Conservation (phyloP, 2,329 filamentous ascomycete genomes). For the Penicillium expansum region DNA sequence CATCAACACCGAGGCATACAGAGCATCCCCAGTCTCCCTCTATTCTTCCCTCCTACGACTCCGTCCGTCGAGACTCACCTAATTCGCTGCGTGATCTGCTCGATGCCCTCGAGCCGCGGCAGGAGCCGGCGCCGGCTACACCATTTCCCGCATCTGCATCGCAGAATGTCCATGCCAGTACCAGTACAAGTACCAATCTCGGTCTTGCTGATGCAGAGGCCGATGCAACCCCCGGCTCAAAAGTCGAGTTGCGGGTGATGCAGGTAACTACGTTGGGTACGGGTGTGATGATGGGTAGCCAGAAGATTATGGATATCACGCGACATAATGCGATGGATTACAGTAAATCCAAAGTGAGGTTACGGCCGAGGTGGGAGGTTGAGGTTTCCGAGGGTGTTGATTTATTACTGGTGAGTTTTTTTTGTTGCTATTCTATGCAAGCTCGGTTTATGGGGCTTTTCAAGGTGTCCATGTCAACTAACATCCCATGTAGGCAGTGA, state of each 20-base stretch:
- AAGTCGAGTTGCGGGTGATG: slow-evolving; percentile 16
- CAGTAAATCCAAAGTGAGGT: slow-evolving; percentile 6
- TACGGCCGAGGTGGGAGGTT: slow-evolving; percentile 22
- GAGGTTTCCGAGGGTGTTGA: slow-evolving; percentile 25
- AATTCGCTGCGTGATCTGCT: slow-evolving; percentile 21
- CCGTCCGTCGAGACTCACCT: slow-evolving; percentile 14
- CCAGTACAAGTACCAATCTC: not conserved
- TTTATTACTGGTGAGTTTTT: slow-evolving; percentile 21
- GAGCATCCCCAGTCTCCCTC: not conserved
- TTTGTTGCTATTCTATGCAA: not conserved
- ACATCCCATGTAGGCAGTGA: slow-evolving; percentile 14
- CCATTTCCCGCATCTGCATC: slow-evolving; percentile 3
- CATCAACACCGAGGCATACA: not conserved
- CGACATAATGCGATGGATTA: slow-evolving; percentile 15
- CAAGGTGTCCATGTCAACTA: not conserved
- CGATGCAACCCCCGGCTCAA: not conserved
- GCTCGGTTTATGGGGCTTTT: not conserved
- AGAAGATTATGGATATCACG: slow-evolving; percentile 19
- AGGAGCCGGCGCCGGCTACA: slow-evolving; percentile 19
- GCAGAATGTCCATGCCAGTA: not conserved
- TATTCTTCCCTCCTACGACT: slow-evolving; percentile 18
- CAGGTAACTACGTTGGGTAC: slow-evolving; percentile 12
- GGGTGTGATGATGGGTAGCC: slow-evolving; percentile 20
- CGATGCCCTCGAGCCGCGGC: slow-evolving; percentile 23
- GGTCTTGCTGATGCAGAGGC: not conserved